These are phyloP conservation scores for Aspergillus ustus DNA, from an alignment of 2,329 filamentous ascomycete species.

Conservation along the genomic window DNA sequence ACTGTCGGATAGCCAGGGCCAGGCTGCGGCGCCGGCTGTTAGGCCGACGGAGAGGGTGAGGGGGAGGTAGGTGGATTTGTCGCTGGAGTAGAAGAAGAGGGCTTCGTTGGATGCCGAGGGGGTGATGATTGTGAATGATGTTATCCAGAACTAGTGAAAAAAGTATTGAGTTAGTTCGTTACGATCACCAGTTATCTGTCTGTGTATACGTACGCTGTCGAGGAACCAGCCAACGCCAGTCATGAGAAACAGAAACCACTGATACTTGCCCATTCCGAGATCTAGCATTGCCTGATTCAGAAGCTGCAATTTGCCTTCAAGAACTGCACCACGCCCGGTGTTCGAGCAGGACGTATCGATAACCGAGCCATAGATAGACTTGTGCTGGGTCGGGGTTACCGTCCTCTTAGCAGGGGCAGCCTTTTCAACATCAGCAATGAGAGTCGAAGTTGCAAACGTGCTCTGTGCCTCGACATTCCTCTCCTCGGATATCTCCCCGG, in stretches of 20 bases:
- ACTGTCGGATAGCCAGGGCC: constrained; percentile 27
- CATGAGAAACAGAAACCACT: constrained; percentile 27
- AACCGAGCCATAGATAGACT: background rate
- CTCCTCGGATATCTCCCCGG: background rate
- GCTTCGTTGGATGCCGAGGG: constrained; percentile 27
- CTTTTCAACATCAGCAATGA: constrained; percentile 1
- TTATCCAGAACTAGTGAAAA: constrained; percentile 25
- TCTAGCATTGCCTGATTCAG: constrained; percentile 27
- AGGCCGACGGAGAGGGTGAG: constrained; percentile 23
- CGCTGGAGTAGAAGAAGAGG: constrained; percentile 25
- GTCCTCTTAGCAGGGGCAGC: background rate
- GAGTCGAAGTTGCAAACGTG: constrained; percentile 5
- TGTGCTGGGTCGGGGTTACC: background rate
- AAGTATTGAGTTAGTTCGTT: background rate
- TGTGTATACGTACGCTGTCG: constrained; percentile 23
- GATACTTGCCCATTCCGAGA: constrained; percentile 27
- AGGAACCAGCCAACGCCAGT: constrained; percentile 29
- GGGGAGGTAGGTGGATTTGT: constrained; percentile 23
- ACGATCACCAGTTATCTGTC: background rate
- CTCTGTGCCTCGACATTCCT: constrained; percentile 1
- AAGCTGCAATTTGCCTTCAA: constrained; percentile 17
- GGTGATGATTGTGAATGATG: constrained; percentile 24
- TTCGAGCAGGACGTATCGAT: background rate
- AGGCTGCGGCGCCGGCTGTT: constrained; percentile 20
- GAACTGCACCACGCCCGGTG: background rate